Percentiles rank a stretch among this genome's conserved stretches.
These are phyloP conservation scores for Wickerhamomyces sp. DNA, from an alignment of 1,139 yeast genomes.

Conservation along the genomic window DNA sequence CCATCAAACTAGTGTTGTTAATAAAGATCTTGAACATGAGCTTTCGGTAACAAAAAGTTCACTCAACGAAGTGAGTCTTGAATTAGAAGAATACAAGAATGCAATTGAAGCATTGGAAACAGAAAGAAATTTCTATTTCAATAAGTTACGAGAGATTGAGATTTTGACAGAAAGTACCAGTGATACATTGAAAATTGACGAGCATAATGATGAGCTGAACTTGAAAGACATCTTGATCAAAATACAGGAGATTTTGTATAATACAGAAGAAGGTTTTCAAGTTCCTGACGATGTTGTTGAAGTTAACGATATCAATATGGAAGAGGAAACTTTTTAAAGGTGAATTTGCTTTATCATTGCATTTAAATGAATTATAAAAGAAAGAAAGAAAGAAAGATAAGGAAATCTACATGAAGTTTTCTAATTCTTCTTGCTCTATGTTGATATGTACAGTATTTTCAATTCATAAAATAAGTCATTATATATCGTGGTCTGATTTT, in stretches of 20 bases:
- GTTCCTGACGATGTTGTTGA: conserved; percentile 33
- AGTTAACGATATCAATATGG: conserved; percentile 20
- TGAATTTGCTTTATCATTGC: too few relatives aligned
- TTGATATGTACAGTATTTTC: conserved; percentile 3
- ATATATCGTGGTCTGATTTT: not conserved
- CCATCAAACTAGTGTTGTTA: conserved; percentile 6
- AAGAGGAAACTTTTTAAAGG: conserved; percentile 23
- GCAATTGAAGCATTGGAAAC: conserved; percentile 57
- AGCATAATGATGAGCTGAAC: conserved; percentile 29
- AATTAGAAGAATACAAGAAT: conserved; percentile 47
- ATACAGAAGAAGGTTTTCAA: conserved; percentile 76
- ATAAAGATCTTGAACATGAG: conserved; percentile 29
- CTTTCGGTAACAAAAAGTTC: conserved; percentile 32
- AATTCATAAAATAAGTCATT: not conserved
- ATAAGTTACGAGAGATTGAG: conserved; percentile 85
- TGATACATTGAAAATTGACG: conserved; percentile 40
- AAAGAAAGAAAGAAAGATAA: too few relatives aligned
- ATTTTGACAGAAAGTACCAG: conserved; percentile 65
- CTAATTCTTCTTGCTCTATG: too few relatives aligned
- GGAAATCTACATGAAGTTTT: too few relatives aligned
- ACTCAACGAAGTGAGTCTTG: conserved; percentile 41
- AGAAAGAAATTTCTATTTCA: conserved; percentile 88
- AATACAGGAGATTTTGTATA: conserved; percentile 70
- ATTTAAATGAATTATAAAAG: too few relatives aligned
- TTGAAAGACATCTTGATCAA: conserved; percentile 47